These are phyloP conservation scores for Jatropha curcas DNA, from an alignment of 345 rosid genomes.

Conservation along the genomic window DNA sequence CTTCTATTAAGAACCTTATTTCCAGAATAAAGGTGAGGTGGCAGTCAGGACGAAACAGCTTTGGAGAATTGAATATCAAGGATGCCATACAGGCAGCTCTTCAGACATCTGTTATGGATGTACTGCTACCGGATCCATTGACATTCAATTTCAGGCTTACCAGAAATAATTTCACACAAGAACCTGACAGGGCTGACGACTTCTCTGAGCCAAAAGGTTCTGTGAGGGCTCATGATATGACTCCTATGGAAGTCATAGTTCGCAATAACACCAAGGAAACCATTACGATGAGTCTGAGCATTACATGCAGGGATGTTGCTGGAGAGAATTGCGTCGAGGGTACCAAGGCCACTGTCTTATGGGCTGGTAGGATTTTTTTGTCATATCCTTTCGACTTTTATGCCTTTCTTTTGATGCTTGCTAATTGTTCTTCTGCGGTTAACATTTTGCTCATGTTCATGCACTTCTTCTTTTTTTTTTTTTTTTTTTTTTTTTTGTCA, in stretches of 20 bases:
- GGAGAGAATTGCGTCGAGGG: conserved; percentile 94
- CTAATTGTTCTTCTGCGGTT: background rate
- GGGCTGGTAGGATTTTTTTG: conserved; percentile 66
- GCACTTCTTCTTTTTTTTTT: background rate
- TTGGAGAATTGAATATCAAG: conserved; percentile 84
- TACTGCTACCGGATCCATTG: conserved; percentile 93
- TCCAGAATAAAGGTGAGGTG: conserved; percentile 93
- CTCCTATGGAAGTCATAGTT: conserved; percentile 84
- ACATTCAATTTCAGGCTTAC: conserved; percentile 85
- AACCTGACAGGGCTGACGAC: conserved; percentile 25
- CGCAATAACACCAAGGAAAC: conserved; percentile 87
- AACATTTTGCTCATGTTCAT: too few relatives aligned
- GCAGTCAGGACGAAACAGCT: conserved; percentile 97
- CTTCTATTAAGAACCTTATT: conserved; percentile 76
- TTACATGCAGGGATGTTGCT: conserved; percentile 90
- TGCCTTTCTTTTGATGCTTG: background rate
- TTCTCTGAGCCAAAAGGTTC: conserved; percentile 43
- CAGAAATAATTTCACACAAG: conserved; percentile 38
- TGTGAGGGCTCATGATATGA: conserved; percentile 76
- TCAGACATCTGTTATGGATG: conserved; percentile 90
- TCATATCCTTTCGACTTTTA: too few relatives aligned
- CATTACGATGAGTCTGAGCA: conserved; percentile 75
- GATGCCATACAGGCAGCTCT: conserved; percentile 91
- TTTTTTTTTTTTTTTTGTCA: background rate
- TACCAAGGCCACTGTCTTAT: conserved; percentile 75